Conservation (phyloP, 1,139 yeast species). For the Pichia sp. region DNA sequence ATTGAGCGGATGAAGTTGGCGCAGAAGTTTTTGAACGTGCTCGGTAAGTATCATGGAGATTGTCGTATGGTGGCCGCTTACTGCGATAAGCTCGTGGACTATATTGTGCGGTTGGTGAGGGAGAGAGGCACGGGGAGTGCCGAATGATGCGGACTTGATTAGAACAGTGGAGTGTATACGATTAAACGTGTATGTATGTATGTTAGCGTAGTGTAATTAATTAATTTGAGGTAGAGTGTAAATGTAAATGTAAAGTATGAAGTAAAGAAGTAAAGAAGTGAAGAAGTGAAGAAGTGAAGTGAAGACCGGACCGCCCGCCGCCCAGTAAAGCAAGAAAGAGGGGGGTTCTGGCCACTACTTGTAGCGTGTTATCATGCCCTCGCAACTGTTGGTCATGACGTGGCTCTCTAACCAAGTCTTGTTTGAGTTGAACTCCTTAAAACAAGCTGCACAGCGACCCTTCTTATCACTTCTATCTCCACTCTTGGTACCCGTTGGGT, state of each 20-base stretch:
- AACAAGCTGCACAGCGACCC: conserved; percentile 56
- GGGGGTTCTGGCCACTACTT: too few relatives aligned
- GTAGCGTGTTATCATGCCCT: conserved; percentile 31
- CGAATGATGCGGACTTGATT: too few relatives aligned
- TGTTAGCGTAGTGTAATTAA: too few relatives aligned
- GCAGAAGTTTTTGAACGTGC: conserved; percentile 15
- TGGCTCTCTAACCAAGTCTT: conserved; percentile 45
- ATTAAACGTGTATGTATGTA: too few relatives aligned
- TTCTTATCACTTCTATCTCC: conserved; percentile 35
- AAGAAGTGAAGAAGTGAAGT: too few relatives aligned
- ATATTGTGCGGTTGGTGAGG: conserved; percentile 6
- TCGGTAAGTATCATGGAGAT: conserved; percentile 17
- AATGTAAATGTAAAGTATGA: too few relatives aligned
- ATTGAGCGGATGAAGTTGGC: conserved; percentile 16
- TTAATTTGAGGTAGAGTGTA: too few relatives aligned
- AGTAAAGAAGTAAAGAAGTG: too few relatives aligned
- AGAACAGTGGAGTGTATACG: too few relatives aligned
- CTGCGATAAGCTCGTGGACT: conserved; percentile 17
- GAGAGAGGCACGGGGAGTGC: too few relatives aligned
- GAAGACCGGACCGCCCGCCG: too few relatives aligned
- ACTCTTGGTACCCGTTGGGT: conserved; percentile 52
- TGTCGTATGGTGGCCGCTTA: conserved; percentile 17
- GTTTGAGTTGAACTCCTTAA: conserved; percentile 41
- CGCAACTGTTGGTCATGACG: conserved; percentile 41
- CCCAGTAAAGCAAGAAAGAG: too few relatives aligned